Evolutionary conservation across 768 basidiomycete species (phyloP).

Genomic region (Tylopilus cervinicoccineus): DNA sequence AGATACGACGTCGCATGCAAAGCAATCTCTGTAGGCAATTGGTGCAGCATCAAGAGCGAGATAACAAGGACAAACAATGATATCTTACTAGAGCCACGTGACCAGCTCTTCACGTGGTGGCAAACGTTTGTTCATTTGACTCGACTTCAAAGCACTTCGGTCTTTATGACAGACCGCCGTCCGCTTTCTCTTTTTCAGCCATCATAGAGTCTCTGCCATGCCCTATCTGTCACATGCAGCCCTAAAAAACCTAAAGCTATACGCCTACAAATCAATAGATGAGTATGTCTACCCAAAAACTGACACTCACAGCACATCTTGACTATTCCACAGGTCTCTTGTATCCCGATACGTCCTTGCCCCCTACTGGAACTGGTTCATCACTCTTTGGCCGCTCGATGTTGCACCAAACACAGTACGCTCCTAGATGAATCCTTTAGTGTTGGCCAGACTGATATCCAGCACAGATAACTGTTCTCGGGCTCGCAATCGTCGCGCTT

Average conservation of each 20-base stretch:
- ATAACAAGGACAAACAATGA: background rate
- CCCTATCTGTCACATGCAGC: slow-evolving; percentile 61
- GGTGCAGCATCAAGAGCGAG: slow-evolving; percentile 33
- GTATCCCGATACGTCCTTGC: slow-evolving; percentile 72
- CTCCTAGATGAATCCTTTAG: slow-evolving; percentile 2
- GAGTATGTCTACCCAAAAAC: slow-evolving; percentile 43
- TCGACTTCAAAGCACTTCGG: too few relatives aligned
- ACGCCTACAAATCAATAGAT: slow-evolving; percentile 78
- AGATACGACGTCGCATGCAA: slow-evolving; percentile 49
- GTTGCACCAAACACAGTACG: slow-evolving; percentile 89
- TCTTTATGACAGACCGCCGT: too few relatives aligned
- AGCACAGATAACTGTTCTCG: slow-evolving; percentile 83
- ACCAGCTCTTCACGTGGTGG: slow-evolving; percentile 3
- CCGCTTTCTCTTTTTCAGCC: background rate
- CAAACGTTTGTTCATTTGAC: too few relatives aligned
- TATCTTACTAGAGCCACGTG: slow-evolving; percentile 9
- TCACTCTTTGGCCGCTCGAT: slow-evolving; percentile 79
- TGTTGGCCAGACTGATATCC: background rate
- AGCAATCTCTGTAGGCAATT: slow-evolving; percentile 56
- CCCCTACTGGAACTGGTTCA: slow-evolving; percentile 90
- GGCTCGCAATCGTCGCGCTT: slow-evolving; percentile 72
- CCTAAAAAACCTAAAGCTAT: slow-evolving; percentile 72
- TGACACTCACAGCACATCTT: background rate
- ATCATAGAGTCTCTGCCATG: slow-evolving; percentile 40
- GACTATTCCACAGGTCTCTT: slow-evolving; percentile 52